Evolutionary conservation across 2,329 filamentous ascomycete species (phyloP).

Genomic region (Trichoderma afroharzianum): DNA sequence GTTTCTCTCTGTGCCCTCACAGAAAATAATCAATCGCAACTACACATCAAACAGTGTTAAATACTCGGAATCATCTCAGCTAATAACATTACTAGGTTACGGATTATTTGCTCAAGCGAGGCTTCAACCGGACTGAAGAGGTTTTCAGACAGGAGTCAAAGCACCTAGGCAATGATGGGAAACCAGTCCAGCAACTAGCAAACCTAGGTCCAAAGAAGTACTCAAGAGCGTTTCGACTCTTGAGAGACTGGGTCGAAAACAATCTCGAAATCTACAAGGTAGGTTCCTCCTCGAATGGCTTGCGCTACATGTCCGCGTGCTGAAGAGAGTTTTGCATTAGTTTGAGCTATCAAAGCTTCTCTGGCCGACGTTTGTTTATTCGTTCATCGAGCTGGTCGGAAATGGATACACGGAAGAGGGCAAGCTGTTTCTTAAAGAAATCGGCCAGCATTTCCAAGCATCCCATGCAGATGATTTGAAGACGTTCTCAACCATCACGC

Average conservation of each 20-base stretch:
- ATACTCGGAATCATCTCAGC: neutral
- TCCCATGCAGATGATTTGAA: constrained; percentile 79
- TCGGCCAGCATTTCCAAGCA: constrained; percentile 66
- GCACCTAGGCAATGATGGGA: constrained; percentile 75
- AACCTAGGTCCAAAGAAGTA: constrained; percentile 75
- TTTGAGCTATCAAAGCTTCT: constrained; percentile 83
- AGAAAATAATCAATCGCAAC: neutral
- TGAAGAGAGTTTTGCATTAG: constrained; percentile 37
- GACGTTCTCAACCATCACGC: constrained; percentile 66
- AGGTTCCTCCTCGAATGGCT: constrained; percentile 22
- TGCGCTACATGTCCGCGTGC: neutral
- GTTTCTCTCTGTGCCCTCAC: neutral
- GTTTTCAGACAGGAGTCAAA: constrained; percentile 88
- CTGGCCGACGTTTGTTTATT: constrained; percentile 95
- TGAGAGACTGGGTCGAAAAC: constrained; percentile 83
- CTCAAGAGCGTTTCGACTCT: constrained; percentile 65
- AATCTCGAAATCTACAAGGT: constrained; percentile 93
- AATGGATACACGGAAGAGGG: constrained; percentile 70
- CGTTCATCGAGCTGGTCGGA: constrained; percentile 74
- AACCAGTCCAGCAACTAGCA: constrained; percentile 66
- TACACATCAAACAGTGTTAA: neutral
- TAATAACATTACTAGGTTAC: constrained; percentile 56
- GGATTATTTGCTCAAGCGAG: constrained; percentile 93
- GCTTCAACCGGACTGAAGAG: constrained; percentile 88
- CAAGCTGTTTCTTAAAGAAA: constrained; percentile 67